Conservation (phyloP, 1,284 basidiomycete genomes). For the Ustilago sp. region DNA sequence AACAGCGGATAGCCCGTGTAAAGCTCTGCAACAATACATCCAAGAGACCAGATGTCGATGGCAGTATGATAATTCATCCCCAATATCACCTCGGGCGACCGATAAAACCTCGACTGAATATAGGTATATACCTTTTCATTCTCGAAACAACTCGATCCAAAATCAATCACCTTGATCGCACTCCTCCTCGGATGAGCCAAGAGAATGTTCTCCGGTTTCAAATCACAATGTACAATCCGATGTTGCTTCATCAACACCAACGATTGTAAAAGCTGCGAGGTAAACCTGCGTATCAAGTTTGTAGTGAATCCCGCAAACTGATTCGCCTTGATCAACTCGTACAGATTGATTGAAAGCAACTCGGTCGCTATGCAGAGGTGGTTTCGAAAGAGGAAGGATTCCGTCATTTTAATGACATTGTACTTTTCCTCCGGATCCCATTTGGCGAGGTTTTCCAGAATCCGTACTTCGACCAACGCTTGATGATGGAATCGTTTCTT, state of each 20-base stretch:
- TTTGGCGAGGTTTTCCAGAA: slow-evolving; percentile 93
- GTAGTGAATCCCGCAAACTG: slow-evolving; percentile 97
- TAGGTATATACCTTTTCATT: slow-evolving; percentile 99
- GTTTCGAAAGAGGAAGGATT: slow-evolving; percentile 97
- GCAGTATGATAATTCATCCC: slow-evolving; percentile 72
- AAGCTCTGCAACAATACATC: slow-evolving; percentile 95
- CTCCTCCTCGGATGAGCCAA: slow-evolving; percentile 94
- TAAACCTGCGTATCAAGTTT: slow-evolving; percentile 92
- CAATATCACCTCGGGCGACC: slow-evolving; percentile 80
- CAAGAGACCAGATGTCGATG: slow-evolving; percentile 97
- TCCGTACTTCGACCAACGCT: slow-evolving; percentile 97
- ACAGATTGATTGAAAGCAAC: slow-evolving; percentile 96
- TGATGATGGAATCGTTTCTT: slow-evolving; percentile 99
- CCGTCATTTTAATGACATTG: slow-evolving; percentile 97
- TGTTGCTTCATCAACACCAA: slow-evolving; percentile 93
- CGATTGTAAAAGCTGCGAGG: slow-evolving; percentile 91
- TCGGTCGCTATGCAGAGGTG: slow-evolving; percentile 99
- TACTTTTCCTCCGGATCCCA: slow-evolving; percentile 98
- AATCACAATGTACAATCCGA: slow-evolving; percentile 98
- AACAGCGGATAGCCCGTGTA: slow-evolving; percentile 99
- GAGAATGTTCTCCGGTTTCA: slow-evolving; percentile 99
- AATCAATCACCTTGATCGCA: slow-evolving; percentile 98
- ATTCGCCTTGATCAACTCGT: slow-evolving; percentile 99
- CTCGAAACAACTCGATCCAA: slow-evolving; percentile 97
- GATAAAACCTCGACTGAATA: slow-evolving; percentile 96